Conservation (phyloP, 495 filamentous ascomycete genomes). For the Penicillium malachiteum region DNA sequence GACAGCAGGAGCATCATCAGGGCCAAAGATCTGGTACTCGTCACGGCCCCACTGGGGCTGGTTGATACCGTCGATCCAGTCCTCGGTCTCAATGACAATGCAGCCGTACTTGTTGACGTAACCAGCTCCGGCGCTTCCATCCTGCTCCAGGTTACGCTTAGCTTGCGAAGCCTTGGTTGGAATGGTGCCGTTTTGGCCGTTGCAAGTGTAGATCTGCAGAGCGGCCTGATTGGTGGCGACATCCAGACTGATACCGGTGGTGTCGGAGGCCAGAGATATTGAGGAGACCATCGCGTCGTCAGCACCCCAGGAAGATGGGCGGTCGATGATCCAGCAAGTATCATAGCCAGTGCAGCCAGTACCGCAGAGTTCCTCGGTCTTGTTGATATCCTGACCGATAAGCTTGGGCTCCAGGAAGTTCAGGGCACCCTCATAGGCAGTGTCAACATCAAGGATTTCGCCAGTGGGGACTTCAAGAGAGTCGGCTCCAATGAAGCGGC, state of each 20-base stretch:
- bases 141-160: slow-evolving; percentile 42
- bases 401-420: slow-evolving; percentile 80
- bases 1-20: slow-evolving; percentile 60
- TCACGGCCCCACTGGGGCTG: slow-evolving; percentile 71
- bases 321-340: slow-evolving; percentile 69
- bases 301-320: slow-evolving; percentile 61
- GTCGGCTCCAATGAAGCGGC: slow-evolving; percentile 70
- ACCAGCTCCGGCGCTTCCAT: slow-evolving; percentile 37
- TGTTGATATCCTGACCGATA: slow-evolving; percentile 63
- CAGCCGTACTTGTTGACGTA: slow-evolving; percentile 65
- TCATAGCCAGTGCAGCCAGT: slow-evolving; percentile 75
- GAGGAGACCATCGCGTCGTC: slow-evolving; percentile 61
- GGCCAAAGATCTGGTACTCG: slow-evolving; percentile 59
- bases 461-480: slow-evolving; percentile 77
- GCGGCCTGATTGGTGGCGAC: slow-evolving; percentile 73
- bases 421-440: slow-evolving; percentile 59
- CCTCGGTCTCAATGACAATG: slow-evolving; percentile 61
- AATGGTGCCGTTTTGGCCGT: slow-evolving; percentile 66
- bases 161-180: slow-evolving; percentile 53
- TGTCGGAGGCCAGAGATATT: slow-evolving; percentile 54
- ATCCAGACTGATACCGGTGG: slow-evolving; percentile 69
- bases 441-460: slow-evolving; percentile 61
- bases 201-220: slow-evolving; percentile 77
- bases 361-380: slow-evolving; percentile 66
- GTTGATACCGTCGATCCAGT: slow-evolving; percentile 80